Conservation (phyloP, 140 eudicot genomes). For the Ambrosia hybrid region DNA sequence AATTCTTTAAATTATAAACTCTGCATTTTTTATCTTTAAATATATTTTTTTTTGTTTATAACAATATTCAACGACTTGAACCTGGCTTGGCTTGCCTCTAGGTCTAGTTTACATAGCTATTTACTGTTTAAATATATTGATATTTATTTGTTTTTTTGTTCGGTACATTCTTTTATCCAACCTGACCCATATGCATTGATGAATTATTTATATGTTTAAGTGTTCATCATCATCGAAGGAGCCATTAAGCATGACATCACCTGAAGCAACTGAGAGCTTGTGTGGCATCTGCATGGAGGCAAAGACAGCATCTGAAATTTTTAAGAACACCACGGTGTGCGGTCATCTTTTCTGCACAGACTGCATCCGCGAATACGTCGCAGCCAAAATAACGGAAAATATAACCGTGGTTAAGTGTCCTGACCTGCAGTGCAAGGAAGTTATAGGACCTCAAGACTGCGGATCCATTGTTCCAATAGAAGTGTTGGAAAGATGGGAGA, state of each 20-base stretch:
- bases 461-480: conserved; percentile 43
- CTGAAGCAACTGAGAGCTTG: background rate
- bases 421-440: conserved; percentile 21
- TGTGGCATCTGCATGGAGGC: conserved; percentile 39
- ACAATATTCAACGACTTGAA: too few species aligned
- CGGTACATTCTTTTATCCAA: too few species aligned
- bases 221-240: conserved; percentile 7
- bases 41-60: too few species aligned
- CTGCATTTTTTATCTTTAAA: too few species aligned
- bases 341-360: conserved; percentile 38
- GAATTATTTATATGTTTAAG: too few species aligned
- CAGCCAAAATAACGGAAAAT: conserved; percentile 37
- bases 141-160: too few species aligned
- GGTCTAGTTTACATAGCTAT: too few species aligned
- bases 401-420: conserved; percentile 35
- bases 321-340: conserved; percentile 23
- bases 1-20: too few species aligned
- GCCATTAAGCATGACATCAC: background rate
- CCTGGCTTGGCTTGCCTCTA: too few species aligned
- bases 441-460: conserved; percentile 44
- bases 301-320: conserved; percentile 10
- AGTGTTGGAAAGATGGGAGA: conserved; percentile 72
- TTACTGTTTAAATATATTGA: too few species aligned
- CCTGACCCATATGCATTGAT: too few species aligned
- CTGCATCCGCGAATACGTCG: conserved; percentile 36